These are phyloP conservation scores for Cystobasidium slooffiae DNA, from an alignment of 1,284 basidiomycete species.

Conservation along the genomic window DNA sequence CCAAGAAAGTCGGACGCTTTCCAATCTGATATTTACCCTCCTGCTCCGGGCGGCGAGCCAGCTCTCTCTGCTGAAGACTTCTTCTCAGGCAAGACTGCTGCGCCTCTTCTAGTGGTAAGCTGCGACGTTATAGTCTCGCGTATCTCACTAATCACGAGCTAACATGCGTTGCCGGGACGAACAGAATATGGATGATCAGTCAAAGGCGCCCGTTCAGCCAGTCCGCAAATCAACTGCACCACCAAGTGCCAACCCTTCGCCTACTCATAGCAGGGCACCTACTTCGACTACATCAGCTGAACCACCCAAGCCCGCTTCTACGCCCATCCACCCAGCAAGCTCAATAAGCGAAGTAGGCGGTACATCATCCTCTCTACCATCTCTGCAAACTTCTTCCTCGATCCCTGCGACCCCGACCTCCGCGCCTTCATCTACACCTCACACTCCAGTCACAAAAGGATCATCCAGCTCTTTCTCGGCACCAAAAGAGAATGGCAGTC, in stretches of 20 bases:
- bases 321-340: conserved; percentile 45
- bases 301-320: conserved; percentile 45
- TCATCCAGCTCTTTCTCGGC: conserved; percentile 51
- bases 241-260: conserved; percentile 33
- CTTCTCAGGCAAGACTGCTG: conserved; percentile 76
- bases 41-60: conserved; percentile 79
- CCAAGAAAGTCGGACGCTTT: conserved; percentile 88
- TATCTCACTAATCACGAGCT: conserved; percentile 26
- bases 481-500: conserved; percentile 47
- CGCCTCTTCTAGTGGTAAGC: conserved; percentile 66
- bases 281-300: conserved; percentile 41
- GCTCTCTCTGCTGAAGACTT: conserved; percentile 81
- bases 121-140: conserved; percentile 56
- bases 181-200: conserved; percentile 42
- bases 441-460: conserved; percentile 29
- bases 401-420: conserved; percentile 55
- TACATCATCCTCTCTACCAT: conserved; percentile 9
- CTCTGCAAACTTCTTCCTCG: conserved; percentile 50
- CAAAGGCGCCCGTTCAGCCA: conserved; percentile 36
- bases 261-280: conserved; percentile 16
- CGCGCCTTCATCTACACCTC: conserved; percentile 44
- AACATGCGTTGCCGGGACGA: conserved; percentile 27
- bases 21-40: conserved; percentile 93
- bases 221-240: conserved; percentile 44
- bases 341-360: conserved; percentile 34